A percentile compares a stretch with the other conserved stretches of the same genome.
Evolutionary conservation across 495 filamentous ascomycete genomes (phyloP).

Genomic region (Oidiodendron maius): DNA sequence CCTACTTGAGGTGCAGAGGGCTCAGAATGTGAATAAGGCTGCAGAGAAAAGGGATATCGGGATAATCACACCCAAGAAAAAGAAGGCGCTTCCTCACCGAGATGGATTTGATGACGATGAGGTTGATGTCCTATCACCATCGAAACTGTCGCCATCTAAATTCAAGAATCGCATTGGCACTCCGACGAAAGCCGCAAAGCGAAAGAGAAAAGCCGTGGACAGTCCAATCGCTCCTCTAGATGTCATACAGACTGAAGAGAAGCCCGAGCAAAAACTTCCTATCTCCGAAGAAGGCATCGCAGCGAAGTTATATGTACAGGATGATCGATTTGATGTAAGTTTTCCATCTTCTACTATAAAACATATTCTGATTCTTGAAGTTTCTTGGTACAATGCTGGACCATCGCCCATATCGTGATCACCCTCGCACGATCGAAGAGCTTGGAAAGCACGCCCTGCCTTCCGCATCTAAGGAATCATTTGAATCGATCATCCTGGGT

Average conservation of each 20-base stretch:
- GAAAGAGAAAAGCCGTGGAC: slow-evolving; percentile 44
- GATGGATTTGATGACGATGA: slow-evolving; percentile 53
- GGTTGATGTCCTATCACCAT: slow-evolving; percentile 31
- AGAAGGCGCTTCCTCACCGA: slow-evolving; percentile 34
- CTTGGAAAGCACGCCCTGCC: slow-evolving; percentile 19
- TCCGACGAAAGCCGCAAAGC: slow-evolving; percentile 31
- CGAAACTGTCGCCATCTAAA: slow-evolving; percentile 22
- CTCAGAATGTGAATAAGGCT: slow-evolving; percentile 25
- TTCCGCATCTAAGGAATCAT: slow-evolving; percentile 17
- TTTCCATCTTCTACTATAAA: neutral
- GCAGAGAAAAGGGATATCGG: slow-evolving; percentile 24
- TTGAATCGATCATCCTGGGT: slow-evolving; percentile 17
- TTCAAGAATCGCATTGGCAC: slow-evolving; percentile 13
- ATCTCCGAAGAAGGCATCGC: slow-evolving; percentile 16
- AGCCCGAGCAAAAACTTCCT: slow-evolving; percentile 3
- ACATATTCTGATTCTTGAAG: slow-evolving; percentile 5
- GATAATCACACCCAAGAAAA: slow-evolving; percentile 41
- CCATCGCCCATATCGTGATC: slow-evolving; percentile 13
- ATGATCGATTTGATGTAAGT: slow-evolving; percentile 24
- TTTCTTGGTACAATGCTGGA: slow-evolving; percentile 22
- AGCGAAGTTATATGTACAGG: slow-evolving; percentile 14
- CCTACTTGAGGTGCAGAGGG: slow-evolving; percentile 35
- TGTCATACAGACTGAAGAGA: slow-evolving; percentile 29
- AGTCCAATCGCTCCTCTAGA: slow-evolving; percentile 45
- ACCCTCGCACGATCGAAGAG: slow-evolving; percentile 19